phyloP scores from a whole-genome alignment of 495 filamentous ascomycete genomes.

The Tuber magnatum region DNA sequence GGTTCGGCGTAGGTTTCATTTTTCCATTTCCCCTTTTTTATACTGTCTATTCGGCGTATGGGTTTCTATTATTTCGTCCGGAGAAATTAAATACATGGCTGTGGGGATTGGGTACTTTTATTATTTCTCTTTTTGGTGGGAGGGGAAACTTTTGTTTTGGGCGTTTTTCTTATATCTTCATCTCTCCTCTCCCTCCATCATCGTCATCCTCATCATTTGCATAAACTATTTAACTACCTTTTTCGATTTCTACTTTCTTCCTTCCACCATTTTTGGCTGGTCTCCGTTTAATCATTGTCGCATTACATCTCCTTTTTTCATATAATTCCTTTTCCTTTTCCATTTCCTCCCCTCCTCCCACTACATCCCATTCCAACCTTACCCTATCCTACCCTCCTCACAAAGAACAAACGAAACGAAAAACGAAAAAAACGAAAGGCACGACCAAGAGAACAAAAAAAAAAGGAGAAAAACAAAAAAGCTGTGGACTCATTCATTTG shows the following conservation, averaged over 20 bases:
- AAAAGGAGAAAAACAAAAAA: neutral
- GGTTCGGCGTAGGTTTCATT: slow-evolving; percentile 21
- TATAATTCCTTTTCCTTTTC: neutral
- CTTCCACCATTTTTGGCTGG: slow-evolving; percentile 19
- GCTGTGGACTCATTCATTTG: slow-evolving; percentile 1
- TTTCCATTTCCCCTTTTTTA: neutral
- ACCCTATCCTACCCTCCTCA: slow-evolving; percentile 3
- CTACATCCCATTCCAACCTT: neutral
- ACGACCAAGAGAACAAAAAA: neutral
- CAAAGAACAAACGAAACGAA: neutral
- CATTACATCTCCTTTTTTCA: neutral
- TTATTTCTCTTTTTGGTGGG: slow-evolving; percentile 18
- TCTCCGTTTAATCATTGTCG: slow-evolving; percentile 1
- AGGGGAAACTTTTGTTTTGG: slow-evolving; percentile 31
- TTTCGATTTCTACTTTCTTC: slow-evolving; percentile 5
- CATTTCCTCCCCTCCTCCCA: neutral
- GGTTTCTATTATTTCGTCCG: slow-evolving; percentile 2
- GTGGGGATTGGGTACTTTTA: slow-evolving; percentile 13
- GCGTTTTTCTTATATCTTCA: slow-evolving; percentile 29
- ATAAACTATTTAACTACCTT: slow-evolving; percentile 18
- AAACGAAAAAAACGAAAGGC: neutral
- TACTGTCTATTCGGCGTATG: neutral
- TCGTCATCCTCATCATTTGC: neutral
- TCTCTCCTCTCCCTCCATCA: slow-evolving; percentile 12
- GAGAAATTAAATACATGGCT: slow-evolving; percentile 5